These are phyloP conservation scores for Barnettozyma californica DNA, from an alignment of 805 yeast genomes.

Conservation along the genomic window DNA sequence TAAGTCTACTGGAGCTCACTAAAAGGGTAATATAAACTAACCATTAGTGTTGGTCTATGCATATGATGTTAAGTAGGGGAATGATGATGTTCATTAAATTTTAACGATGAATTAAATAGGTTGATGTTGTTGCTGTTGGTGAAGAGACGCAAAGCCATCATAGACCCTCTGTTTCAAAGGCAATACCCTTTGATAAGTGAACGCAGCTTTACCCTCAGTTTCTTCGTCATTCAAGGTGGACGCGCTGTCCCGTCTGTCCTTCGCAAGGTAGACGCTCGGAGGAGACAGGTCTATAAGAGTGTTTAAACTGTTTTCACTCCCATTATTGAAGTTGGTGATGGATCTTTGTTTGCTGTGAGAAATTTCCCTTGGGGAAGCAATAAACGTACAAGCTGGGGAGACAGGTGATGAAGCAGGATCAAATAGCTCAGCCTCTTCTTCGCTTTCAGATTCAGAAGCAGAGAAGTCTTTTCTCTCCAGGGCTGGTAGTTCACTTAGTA, in stretches of 20 bases:
- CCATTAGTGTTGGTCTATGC: no score
- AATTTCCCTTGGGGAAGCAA: slow-evolving; percentile 10
- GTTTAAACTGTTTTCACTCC: slow-evolving; percentile 15
- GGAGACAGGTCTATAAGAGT: slow-evolving; percentile 14
- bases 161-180: slow-evolving; percentile 12
- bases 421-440: slow-evolving; percentile 10
- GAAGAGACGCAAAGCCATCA: not conserved
- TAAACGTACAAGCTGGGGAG: slow-evolving; percentile 9
- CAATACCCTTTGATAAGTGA: slow-evolving; percentile 20
- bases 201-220: slow-evolving; percentile 8
- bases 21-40: no score
- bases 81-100: not conserved
- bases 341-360: slow-evolving; percentile 10
- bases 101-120: not conserved
- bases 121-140: not conserved
- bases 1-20: no score
- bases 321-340: slow-evolving; percentile 14
- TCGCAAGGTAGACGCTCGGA: not conserved
- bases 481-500: slow-evolving; percentile 15
- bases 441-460: not conserved
- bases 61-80: not conserved
- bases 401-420: slow-evolving; percentile 7
- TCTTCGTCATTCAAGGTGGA: slow-evolving; percentile 15
- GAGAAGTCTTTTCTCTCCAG: not conserved
- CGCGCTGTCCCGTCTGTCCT: slow-evolving; percentile 13